Evolutionary conservation across 1,284 basidiomycete species (phyloP).

Genomic region (Moniliella sp.): DNA sequence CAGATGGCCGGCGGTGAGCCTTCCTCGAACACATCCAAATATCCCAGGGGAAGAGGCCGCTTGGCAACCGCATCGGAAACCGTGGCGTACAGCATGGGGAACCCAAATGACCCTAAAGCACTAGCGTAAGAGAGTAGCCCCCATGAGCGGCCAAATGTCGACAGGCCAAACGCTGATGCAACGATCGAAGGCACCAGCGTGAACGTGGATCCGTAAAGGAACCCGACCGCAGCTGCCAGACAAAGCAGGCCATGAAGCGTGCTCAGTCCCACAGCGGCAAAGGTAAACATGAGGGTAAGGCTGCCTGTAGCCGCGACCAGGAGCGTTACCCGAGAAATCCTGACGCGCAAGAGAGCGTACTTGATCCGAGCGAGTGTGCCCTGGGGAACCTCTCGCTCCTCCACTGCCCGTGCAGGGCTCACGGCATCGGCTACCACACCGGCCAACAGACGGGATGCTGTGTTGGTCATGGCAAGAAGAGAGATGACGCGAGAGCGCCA

Average conservation of each 20-base stretch:
- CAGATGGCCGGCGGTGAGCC: no score
- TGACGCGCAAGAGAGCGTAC: no score
- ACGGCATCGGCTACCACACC: constrained; percentile 6
- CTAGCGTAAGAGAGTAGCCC: constrained; percentile 5
- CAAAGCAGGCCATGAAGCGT: constrained; percentile 1
- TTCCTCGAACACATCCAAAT: no score
- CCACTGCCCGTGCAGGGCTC: no score
- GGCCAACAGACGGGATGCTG: constrained; percentile 4
- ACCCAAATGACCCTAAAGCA: constrained; percentile 4
- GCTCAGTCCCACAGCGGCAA: constrained; percentile 1
- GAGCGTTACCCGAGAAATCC: constrained; percentile 1
- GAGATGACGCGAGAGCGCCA: constrained; percentile 1
- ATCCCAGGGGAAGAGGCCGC: no score
- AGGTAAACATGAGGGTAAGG: constrained; percentile 3
- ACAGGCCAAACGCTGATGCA: constrained; percentile 2
- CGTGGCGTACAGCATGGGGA: constrained; percentile 6
- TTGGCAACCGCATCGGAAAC: constrained; percentile 3
- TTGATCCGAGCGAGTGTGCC: no score
- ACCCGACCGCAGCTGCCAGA: constrained; percentile 3
- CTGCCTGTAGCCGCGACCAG: constrained; percentile 3
- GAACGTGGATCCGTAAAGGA: constrained; percentile 6
- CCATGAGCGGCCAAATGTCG: constrained; percentile 7
- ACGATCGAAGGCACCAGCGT: constrained; percentile 5
- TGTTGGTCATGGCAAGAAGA: constrained; percentile 6
- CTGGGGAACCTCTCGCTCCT: no score